Percentiles rank a stretch among this genome's conserved stretches.
These are phyloP conservation scores for Ophiobolus disseminans DNA, from an alignment of 2,329 filamentous ascomycete species.

Conservation along the genomic window DNA sequence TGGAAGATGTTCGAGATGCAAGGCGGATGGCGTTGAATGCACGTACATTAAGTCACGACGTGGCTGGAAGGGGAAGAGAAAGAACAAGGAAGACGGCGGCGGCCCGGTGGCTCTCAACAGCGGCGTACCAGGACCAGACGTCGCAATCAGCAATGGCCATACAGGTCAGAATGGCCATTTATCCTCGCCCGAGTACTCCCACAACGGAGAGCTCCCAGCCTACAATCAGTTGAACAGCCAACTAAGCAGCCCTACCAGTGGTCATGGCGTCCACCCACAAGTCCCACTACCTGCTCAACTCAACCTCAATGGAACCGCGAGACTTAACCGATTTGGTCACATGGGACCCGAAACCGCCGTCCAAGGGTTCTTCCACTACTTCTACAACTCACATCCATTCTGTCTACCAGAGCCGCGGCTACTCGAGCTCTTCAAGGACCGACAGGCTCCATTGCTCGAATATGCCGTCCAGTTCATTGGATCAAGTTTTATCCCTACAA, in stretches of 20 bases:
- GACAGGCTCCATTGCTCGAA: slow-evolving; percentile 53
- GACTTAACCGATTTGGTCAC: slow-evolving; percentile 37
- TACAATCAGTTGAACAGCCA: slow-evolving; percentile 35
- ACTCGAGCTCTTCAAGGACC: slow-evolving; percentile 51
- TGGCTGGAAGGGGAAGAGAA: slow-evolving; percentile 56
- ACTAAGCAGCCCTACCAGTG: slow-evolving; percentile 28
- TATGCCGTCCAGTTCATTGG: slow-evolving; percentile 65
- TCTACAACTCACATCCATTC: slow-evolving; percentile 63
- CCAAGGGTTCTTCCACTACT: slow-evolving; percentile 56
- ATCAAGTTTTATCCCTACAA: slow-evolving; percentile 59
- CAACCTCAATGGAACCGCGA: slow-evolving; percentile 43
- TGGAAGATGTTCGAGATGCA: slow-evolving; percentile 58
- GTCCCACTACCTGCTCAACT: slow-evolving; percentile 34
- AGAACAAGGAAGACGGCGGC: slow-evolving; percentile 45
- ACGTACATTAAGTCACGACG: slow-evolving; percentile 61
- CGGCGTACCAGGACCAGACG: too few species aligned
- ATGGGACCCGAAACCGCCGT: slow-evolving; percentile 39
- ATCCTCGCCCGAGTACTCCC: slow-evolving; percentile 42
- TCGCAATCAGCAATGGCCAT: slow-evolving; percentile 12
- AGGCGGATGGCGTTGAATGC: slow-evolving; percentile 54
- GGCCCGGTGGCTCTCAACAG: slow-evolving; percentile 26
- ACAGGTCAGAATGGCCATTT: slow-evolving; percentile 29
- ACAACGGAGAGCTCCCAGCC: slow-evolving; percentile 31
- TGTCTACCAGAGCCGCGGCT: slow-evolving; percentile 57
- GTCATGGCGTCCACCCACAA: slow-evolving; percentile 25